These are phyloP conservation scores for Linnemannia zychae DNA, from an alignment of 192 early-diverging fungal genomes.

Conservation along the genomic window DNA sequence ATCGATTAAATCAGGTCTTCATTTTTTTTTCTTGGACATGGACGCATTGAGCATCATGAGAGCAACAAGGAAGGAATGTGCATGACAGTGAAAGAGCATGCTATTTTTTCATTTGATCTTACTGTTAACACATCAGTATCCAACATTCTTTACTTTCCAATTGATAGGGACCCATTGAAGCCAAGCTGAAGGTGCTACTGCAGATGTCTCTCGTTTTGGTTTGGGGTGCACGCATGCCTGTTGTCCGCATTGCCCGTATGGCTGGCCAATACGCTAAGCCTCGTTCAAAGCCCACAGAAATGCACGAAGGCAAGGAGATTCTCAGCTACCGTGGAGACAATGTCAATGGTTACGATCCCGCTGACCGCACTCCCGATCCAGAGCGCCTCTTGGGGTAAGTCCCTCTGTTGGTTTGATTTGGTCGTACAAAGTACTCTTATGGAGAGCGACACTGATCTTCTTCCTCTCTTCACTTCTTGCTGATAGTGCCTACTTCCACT, in stretches of 20 bases:
- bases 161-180: constrained; percentile 84
- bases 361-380: constrained; percentile 91
- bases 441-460: neutral
- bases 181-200: constrained; percentile 95
- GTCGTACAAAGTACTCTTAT: neutral
- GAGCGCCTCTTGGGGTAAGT: constrained; percentile 84
- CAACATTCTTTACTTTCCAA: neutral
- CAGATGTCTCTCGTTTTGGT: constrained; percentile 97
- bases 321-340: constrained; percentile 96
- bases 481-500: constrained; percentile 97
- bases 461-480: neutral
- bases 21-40: neutral
- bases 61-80: neutral
- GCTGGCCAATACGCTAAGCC: constrained; percentile 99
- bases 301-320: constrained; percentile 85
- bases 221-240: constrained; percentile 93
- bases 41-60: neutral
- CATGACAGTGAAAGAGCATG: neutral
- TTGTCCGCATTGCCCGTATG: constrained; percentile 98
- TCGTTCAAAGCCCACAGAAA: constrained; percentile 91
- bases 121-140: neutral
- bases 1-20: constrained; percentile 1
- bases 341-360: constrained; percentile 94
- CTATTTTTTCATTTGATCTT: neutral
- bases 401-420: neutral